phyloP scores from a whole-genome alignment of 2,329 filamentous ascomycete species.

The Nothopassalora personata region DNA sequence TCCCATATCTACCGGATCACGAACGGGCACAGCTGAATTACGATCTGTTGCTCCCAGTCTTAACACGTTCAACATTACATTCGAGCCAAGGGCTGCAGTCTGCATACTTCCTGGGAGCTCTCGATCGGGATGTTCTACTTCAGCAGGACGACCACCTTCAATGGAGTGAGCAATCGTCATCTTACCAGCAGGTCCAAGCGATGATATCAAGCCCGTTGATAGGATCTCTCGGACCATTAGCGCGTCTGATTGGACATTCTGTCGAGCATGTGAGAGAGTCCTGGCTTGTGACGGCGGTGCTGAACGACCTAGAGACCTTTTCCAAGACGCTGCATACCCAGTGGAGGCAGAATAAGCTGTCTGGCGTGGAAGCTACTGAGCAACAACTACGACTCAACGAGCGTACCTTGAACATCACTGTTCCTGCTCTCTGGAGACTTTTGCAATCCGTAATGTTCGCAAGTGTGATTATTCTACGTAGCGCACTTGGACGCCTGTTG shows the following conservation, averaged over 20 bases:
- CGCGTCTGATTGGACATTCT: conserved; percentile 60
- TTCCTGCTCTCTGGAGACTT: conserved; percentile 68
- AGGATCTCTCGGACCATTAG: conserved; percentile 61
- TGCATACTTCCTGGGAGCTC: conserved; percentile 66
- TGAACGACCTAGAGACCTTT: conserved; percentile 64
- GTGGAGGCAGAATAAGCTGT: conserved; percentile 71
- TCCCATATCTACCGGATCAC: conserved; percentile 61
- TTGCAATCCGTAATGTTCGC: conserved; percentile 72
- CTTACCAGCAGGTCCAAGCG: conserved; percentile 54
- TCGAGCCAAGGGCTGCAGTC: conserved; percentile 68
- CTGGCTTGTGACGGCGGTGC: conserved; percentile 46
- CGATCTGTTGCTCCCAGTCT: conserved; percentile 62
- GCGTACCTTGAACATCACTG: conserved; percentile 59
- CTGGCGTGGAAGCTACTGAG: conserved; percentile 63
- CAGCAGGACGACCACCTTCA: conserved; percentile 50
- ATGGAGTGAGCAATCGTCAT: conserved; percentile 58
- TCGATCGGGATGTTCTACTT: conserved; percentile 62
- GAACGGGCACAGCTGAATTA: conserved; percentile 59
- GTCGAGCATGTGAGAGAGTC: conserved; percentile 53
- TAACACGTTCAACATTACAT: conserved; percentile 63
- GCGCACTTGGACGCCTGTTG: conserved; percentile 62
- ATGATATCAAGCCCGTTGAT: conserved; percentile 59
- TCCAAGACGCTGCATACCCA: conserved; percentile 60
- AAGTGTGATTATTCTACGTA: conserved; percentile 67
- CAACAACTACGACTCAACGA: conserved; percentile 59